A percentile compares a stretch with the other conserved stretches of the same genome.
These are phyloP conservation scores for Ophiostoma novo-ulmi DNA, from an alignment of 2,329 filamentous ascomycete genomes.

Conservation along the genomic window DNA sequence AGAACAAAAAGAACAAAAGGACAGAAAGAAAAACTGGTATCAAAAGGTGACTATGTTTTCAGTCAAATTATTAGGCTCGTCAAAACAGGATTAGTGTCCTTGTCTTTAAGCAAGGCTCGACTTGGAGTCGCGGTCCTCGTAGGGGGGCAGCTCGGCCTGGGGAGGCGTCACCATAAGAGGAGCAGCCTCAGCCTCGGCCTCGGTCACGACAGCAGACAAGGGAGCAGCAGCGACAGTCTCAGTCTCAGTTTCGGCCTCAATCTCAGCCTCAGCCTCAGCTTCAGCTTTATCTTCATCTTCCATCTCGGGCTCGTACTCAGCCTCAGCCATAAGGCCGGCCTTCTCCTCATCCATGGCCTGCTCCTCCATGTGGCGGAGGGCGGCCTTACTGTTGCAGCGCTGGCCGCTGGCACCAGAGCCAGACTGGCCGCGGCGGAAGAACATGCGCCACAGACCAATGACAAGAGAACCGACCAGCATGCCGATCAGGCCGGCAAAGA, in stretches of 20 bases:
- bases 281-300: background rate
- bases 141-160: conserved; percentile 22
- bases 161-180: background rate
- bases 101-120: background rate
- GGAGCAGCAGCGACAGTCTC: conserved; percentile 3
- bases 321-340: conserved; percentile 41
- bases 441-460: conserved; percentile 51
- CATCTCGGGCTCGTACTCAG: background rate
- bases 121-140: conserved; percentile 31
- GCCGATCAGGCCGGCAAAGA: conserved; percentile 61
- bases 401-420: conserved; percentile 17
- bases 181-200: conserved; percentile 24
- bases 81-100: background rate
- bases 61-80: background rate
- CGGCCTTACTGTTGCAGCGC: conserved; percentile 34
- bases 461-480: conserved; percentile 61
- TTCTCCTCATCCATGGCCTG: conserved; percentile 44
- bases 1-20: background rate
- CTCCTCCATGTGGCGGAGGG: conserved; percentile 32
- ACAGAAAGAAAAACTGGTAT: background rate
- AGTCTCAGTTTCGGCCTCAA: background rate
- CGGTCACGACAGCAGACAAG: conserved; percentile 27
- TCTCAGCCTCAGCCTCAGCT: background rate
- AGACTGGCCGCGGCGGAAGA: conserved; percentile 37
- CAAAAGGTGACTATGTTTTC: background rate